These are phyloP conservation scores for Cucumis cinereus DNA, from an alignment of 306 rosid species.

Conservation along the genomic window DNA sequence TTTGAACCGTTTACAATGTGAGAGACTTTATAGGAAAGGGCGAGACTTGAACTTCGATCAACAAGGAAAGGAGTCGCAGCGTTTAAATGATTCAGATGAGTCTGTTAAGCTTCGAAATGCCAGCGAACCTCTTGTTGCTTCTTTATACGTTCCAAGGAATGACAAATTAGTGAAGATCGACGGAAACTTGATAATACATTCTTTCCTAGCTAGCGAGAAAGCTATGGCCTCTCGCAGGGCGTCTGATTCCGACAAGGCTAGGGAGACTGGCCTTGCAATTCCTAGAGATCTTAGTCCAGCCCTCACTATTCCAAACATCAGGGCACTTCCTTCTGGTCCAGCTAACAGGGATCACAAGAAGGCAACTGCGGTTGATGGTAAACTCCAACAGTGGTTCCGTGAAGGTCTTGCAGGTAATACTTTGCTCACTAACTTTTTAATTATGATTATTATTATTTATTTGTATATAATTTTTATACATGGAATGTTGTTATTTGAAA, in stretches of 20 bases:
- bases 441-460: not conserved
- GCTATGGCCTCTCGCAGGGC: slow-evolving; percentile 47
- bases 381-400: slow-evolving; percentile 93
- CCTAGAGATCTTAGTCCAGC: slow-evolving; percentile 46
- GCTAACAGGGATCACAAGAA: slow-evolving; percentile 29
- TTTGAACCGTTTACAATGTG: slow-evolving; percentile 20
- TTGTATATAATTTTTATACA: not conserved
- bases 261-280: slow-evolving; percentile 54
- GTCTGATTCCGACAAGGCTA: slow-evolving; percentile 25
- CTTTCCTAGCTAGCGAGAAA: slow-evolving; percentile 87
- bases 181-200: slow-evolving; percentile 91
- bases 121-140: slow-evolving; percentile 83
- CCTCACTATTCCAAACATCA: slow-evolving; percentile 58
- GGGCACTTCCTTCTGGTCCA: slow-evolving; percentile 54
- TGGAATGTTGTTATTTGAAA: not conserved
- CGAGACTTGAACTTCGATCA: slow-evolving; percentile 19
- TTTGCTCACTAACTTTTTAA: not conserved
- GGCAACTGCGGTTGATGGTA: slow-evolving; percentile 67
- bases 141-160: slow-evolving; percentile 92
- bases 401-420: slow-evolving; percentile 86
- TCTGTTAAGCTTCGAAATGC: slow-evolving; percentile 31
- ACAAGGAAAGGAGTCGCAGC: slow-evolving; percentile 13
- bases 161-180: slow-evolving; percentile 89
- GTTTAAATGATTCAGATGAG: slow-evolving; percentile 17
- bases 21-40: slow-evolving; percentile 19